Conservation (phyloP, 306 rosid species). For the Casuarina glauca region DNA sequence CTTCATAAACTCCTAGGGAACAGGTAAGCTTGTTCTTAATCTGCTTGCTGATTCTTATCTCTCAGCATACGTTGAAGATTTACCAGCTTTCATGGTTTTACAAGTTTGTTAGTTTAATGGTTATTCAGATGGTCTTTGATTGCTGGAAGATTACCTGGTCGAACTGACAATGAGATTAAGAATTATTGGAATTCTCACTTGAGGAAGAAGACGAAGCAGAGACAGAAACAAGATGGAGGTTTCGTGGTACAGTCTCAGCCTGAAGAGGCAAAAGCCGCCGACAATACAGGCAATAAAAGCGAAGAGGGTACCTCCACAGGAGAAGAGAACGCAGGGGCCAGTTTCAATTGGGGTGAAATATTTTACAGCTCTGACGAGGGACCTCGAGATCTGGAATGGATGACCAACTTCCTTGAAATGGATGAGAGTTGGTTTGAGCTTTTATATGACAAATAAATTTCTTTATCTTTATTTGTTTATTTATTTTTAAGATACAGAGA, state of each 20-base stretch:
- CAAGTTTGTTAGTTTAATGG: background rate
- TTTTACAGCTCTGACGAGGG: conserved; percentile 14
- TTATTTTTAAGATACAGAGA: too few species aligned
- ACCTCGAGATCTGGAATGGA: conserved; percentile 38
- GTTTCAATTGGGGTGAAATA: conserved; percentile 8
- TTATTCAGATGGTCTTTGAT: conserved; percentile 39
- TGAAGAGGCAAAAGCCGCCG: background rate
- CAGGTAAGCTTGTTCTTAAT: conserved; percentile 31
- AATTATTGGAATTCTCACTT: conserved; percentile 49
- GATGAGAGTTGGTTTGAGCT: conserved; percentile 41
- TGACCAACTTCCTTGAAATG: conserved; percentile 38
- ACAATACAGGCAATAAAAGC: background rate
- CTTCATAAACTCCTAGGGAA: conserved; percentile 70
- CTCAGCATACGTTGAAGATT: background rate
- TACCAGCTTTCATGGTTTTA: background rate
- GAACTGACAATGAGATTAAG: conserved; percentile 48
- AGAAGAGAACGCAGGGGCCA: conserved; percentile 1
- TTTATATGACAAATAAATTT: background rate
- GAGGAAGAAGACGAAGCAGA: conserved; percentile 41
- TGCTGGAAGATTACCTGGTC: conserved; percentile 46
- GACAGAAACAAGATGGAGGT: conserved; percentile 22
- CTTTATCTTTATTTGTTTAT: background rate
- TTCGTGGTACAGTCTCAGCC: conserved; percentile 13
- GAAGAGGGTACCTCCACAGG: conserved; percentile 15
- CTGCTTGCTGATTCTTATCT: too few species aligned